Conservation (phyloP, 306 rosid species). For the Quercus agrifolia region DNA sequence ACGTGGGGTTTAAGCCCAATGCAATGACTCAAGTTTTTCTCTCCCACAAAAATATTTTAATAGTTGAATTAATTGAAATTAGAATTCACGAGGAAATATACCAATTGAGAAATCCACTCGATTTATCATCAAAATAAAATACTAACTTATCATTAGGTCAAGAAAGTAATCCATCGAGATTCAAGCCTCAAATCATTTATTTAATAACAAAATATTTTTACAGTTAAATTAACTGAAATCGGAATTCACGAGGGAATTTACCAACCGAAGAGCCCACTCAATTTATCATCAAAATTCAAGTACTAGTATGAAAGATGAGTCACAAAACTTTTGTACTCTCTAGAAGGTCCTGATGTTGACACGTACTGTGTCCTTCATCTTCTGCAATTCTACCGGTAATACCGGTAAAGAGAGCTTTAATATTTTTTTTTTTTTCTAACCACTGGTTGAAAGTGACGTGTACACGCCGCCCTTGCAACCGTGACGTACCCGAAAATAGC, state of each 20-base stretch:
- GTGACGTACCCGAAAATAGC: neutral
- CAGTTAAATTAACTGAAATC: no score
- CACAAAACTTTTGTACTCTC: constrained; percentile 1
- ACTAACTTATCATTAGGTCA: no score
- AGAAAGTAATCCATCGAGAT: rapidly evolving
- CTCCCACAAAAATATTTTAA: no score
- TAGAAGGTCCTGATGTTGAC: neutral
- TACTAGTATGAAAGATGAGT: neutral
- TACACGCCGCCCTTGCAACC: neutral
- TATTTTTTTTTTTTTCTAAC: neutral
- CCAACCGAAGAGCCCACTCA: no score
- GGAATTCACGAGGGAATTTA: no score
- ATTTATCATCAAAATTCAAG: no score
- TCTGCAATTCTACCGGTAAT: neutral
- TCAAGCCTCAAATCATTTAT: no score
- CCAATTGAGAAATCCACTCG: rapidly evolving
- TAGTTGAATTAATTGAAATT: rapidly evolving
- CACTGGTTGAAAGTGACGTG: neutral
- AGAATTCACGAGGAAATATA: no score
- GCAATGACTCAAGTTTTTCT: no score
- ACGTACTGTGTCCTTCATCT: neutral
- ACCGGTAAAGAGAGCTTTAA: neutral
- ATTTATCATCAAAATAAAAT: no score
- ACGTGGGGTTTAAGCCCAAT: no score
- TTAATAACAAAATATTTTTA: no score